A percentile compares a stretch with the other conserved stretches of the same genome.
Conservation (phyloP, 768 basidiomycete species). For the Daedaleopsis sinensis region DNA sequence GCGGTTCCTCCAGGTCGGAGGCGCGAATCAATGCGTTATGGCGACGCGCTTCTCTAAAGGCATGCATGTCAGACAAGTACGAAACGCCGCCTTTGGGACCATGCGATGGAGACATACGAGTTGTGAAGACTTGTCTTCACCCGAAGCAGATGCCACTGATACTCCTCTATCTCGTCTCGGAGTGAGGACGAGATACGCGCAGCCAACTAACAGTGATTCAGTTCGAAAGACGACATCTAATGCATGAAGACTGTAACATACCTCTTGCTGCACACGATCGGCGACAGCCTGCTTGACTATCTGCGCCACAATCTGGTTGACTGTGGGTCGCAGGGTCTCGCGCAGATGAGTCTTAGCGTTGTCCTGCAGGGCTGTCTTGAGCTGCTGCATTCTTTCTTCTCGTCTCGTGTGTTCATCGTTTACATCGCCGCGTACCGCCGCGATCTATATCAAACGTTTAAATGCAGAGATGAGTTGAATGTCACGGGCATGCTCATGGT, state of each 20-base stretch:
- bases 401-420: slow-evolving; percentile 43
- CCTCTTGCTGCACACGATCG: neutral
- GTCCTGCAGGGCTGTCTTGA: slow-evolving; percentile 38
- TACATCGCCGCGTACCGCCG: slow-evolving; percentile 33
- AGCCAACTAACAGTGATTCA: slow-evolving; percentile 36
- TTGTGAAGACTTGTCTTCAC: slow-evolving; percentile 49
- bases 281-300: slow-evolving; percentile 28
- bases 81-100: too few species aligned
- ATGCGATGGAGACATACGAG: slow-evolving; percentile 39
- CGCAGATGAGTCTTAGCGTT: slow-evolving; percentile 46
- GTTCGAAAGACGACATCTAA: neutral
- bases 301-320: slow-evolving; percentile 39
- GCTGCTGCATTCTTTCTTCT: slow-evolving; percentile 39
- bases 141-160: slow-evolving; percentile 46
- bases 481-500: neutral
- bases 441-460: too few species aligned
- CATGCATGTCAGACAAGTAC: neutral
- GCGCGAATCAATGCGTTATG: slow-evolving; percentile 42
- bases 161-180: slow-evolving; percentile 41
- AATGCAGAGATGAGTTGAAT: neutral
- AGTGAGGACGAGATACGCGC: slow-evolving; percentile 47
- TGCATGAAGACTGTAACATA: neutral
- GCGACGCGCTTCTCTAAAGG: slow-evolving; percentile 49
- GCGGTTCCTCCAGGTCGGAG: slow-evolving; percentile 42
- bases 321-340: slow-evolving; percentile 40